Base-by-base conservation (phyloP, 73 alveolate genomes). In the Paramecium pentaurelia region DNA sequence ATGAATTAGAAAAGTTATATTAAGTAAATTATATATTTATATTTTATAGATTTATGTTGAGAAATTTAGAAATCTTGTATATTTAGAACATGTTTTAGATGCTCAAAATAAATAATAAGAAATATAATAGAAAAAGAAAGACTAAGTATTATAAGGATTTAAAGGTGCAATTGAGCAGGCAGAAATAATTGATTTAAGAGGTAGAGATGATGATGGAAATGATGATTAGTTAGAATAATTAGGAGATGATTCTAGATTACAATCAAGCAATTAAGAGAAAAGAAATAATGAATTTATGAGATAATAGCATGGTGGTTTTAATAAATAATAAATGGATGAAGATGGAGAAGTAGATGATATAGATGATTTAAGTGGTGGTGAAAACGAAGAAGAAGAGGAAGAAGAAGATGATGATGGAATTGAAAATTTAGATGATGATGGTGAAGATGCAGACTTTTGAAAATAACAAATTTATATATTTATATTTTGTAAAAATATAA, bases 41-140 rank as follows among this genome's bases (percentile, higher is more conserved):
- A 14, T 25, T 5, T 27, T 4, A 3, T 32, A 64, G 84, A 27
- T 28, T 64, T 98, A 96, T 88, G 99, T 98, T 25, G 99, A 98
- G 94, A 97, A 97, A 51, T 98, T 96, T 92, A 95, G 99, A 38
- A 98, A 98, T 89, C 93, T 97, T 70, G 99, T 97, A 86, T 98
- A 97, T 87, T 86, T 98, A 42, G 99, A 98, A 95, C 96, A 97
- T 86, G 98, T 96, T 75, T 93, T 97, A 36, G 99, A 97, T 59
- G 77, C 85, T 36, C 96, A 90, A 95, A 96, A 97, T 89, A 77
- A 93, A 93, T 93, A 73, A 44, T 99, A 95, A 30, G 86, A 71
- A 25, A 58, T 42, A 2, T 60, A 34, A 80, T 94, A 30, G 20
- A 89, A 77, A 70, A 51, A 59, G 38, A 38, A 30, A 7, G 75